phyloP scores from a whole-genome alignment of 495 filamentous ascomycete species.

The Beverwykella pulmonaria region DNA sequence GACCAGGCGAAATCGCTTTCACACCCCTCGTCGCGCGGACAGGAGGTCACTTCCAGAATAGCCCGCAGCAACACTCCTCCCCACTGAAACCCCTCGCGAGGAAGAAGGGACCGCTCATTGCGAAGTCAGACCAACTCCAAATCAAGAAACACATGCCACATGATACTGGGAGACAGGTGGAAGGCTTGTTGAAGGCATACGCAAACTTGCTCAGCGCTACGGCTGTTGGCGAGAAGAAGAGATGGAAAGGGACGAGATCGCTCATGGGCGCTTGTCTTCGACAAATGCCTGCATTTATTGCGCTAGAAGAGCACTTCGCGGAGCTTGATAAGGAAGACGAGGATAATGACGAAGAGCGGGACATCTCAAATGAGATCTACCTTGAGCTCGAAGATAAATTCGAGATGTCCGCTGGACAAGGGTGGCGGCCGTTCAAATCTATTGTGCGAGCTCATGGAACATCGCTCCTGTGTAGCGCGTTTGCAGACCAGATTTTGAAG shows the following conservation, averaged over 20 bases:
- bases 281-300: conserved; percentile 35
- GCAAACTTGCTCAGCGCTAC: conserved; percentile 34
- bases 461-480: conserved; percentile 27
- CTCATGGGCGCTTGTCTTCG: conserved; percentile 28
- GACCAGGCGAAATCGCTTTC: conserved; percentile 32
- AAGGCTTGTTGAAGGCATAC: conserved; percentile 30
- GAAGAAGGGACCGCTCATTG: conserved; percentile 8
- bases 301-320: conserved; percentile 32
- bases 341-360: conserved; percentile 28
- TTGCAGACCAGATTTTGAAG: conserved; percentile 25
- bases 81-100: conserved; percentile 11
- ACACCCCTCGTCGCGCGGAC: conserved; percentile 33
- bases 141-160: conserved; percentile 34
- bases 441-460: conserved; percentile 35
- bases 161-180: conserved; percentile 21
- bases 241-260: conserved; percentile 29
- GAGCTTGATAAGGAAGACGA: conserved; percentile 26
- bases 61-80: conserved; percentile 26
- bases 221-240: conserved; percentile 8
- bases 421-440: conserved; percentile 29
- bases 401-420: conserved; percentile 8
- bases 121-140: conserved; percentile 21
- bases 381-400: conserved; percentile 24
- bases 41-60: conserved; percentile 10
- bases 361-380: conserved; percentile 34